A percentile compares a stretch with the other conserved stretches of the same genome.
Evolutionary conservation across 1,284 basidiomycete genomes (phyloP).

Genomic region (Flammula alnicola): DNA sequence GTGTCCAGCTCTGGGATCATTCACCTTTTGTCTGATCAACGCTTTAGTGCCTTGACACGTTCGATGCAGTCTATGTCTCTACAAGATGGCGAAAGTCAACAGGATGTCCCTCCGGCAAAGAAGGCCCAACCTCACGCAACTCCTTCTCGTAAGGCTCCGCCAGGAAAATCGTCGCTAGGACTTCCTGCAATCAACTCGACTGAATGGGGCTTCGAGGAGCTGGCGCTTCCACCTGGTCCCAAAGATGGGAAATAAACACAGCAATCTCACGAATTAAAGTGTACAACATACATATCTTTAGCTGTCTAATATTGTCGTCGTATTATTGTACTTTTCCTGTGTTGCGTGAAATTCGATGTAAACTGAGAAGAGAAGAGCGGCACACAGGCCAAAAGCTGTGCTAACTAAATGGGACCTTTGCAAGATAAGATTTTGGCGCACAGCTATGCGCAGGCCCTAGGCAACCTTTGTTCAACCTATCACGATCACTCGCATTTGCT

Average conservation of each 20-base stretch:
- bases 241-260: conserved; percentile 13
- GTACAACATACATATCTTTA: no score
- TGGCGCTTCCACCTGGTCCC: conserved; percentile 46
- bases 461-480: no score
- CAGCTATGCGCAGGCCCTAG: no score
- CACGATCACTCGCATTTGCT: no score
- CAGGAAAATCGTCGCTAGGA: conserved; percentile 28
- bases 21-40: neutral
- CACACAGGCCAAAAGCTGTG: no score
- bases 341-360: no score
- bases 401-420: no score
- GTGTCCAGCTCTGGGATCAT: neutral
- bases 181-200: conserved; percentile 43
- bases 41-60: conserved; percentile 33
- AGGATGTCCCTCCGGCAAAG: conserved; percentile 12
- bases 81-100: conserved; percentile 24
- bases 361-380: no score
- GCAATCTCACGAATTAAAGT: no score
- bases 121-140: conserved; percentile 9
- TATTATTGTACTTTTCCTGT: no score
- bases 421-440: no score
- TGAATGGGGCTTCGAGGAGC: conserved; percentile 49
- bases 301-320: no score
- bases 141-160: conserved; percentile 21
- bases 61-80: conserved; percentile 45